Evolutionary conservation across 192 early-diverging fungal species (phyloP).

Genomic region (Backusella liffmaniae): DNA sequence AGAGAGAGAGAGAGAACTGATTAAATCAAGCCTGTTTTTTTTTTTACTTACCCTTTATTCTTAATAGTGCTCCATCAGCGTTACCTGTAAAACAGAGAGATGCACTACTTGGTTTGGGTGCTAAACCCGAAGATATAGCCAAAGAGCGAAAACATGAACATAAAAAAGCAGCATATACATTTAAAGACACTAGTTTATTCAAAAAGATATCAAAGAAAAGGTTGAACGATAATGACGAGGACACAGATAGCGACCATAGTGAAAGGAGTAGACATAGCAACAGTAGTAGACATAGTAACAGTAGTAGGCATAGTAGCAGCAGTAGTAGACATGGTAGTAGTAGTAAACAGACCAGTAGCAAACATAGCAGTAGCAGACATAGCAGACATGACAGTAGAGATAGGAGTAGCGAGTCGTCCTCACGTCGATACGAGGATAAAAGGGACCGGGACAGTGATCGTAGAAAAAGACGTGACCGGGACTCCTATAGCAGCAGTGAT

Average conservation of each 20-base stretch:
- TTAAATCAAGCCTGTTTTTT: no score
- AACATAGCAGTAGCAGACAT: not conserved
- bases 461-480: not conserved
- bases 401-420: not conserved
- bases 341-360: not conserved
- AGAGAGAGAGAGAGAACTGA: not conserved
- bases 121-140: slow-evolving; percentile 59
- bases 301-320: not conserved
- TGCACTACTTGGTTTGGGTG: slow-evolving; percentile 80
- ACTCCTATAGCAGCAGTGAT: not conserved
- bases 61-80: slow-evolving; percentile 6
- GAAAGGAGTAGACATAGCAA: not conserved
- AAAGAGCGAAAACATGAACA: slow-evolving; percentile 39
- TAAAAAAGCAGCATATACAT: slow-evolving; percentile 17
- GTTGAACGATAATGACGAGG: slow-evolving; percentile 8
- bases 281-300: not conserved
- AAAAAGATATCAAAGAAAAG: slow-evolving; percentile 25
- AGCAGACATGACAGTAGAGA: not conserved
- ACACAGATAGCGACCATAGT: not conserved
- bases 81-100: slow-evolving; percentile 57
- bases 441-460: not conserved
- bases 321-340: slow-evolving; percentile 8
- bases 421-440: not conserved
- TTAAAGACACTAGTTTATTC: slow-evolving; percentile 31
- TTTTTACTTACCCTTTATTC: not conserved